phyloP scores from a whole-genome alignment of 2,329 filamentous ascomycete species.

The Talaromyces pinophilus region DNA sequence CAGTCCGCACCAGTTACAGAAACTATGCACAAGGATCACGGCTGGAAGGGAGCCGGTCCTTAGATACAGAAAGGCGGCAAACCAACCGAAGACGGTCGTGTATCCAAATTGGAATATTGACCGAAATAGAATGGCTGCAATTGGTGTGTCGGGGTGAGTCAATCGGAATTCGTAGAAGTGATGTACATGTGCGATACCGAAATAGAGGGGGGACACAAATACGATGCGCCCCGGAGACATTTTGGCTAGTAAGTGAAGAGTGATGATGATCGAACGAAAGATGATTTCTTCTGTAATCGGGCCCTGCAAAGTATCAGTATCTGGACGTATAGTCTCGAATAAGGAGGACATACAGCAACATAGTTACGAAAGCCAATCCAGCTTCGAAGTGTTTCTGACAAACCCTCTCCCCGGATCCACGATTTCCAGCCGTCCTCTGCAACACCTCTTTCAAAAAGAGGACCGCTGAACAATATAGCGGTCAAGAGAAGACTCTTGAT shows the following conservation, averaged over 20 bases:
- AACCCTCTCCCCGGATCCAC: slow-evolving; percentile 58
- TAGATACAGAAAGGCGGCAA: slow-evolving; percentile 84
- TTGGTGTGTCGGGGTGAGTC: slow-evolving; percentile 70
- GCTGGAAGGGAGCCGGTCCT: slow-evolving; percentile 79
- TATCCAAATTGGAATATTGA: slow-evolving; percentile 84
- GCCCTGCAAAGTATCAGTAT: slow-evolving; percentile 54
- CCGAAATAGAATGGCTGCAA: slow-evolving; percentile 64
- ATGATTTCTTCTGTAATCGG: slow-evolving; percentile 91
- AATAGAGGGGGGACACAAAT: slow-evolving; percentile 82
- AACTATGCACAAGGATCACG: slow-evolving; percentile 74
- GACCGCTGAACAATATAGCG: slow-evolving; percentile 75
- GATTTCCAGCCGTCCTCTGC: slow-evolving; percentile 69
- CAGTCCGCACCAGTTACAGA: slow-evolving; percentile 91
- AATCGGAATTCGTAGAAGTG: slow-evolving; percentile 94
- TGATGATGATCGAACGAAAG: slow-evolving; percentile 83
- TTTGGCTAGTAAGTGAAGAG: slow-evolving; percentile 74
- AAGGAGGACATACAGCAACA: slow-evolving; percentile 65
- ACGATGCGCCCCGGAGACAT: slow-evolving; percentile 62
- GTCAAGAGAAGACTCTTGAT: slow-evolving; percentile 68
- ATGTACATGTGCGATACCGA: slow-evolving; percentile 90
- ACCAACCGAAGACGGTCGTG: slow-evolving; percentile 91
- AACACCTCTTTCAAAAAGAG: slow-evolving; percentile 76
- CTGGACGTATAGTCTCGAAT: neutral
- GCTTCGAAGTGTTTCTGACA: slow-evolving; percentile 19
- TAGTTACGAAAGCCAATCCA: slow-evolving; percentile 77